phyloP scores from a whole-genome alignment of 371 early-diverging fungal species.

The Syncephalastrum racemosum region DNA sequence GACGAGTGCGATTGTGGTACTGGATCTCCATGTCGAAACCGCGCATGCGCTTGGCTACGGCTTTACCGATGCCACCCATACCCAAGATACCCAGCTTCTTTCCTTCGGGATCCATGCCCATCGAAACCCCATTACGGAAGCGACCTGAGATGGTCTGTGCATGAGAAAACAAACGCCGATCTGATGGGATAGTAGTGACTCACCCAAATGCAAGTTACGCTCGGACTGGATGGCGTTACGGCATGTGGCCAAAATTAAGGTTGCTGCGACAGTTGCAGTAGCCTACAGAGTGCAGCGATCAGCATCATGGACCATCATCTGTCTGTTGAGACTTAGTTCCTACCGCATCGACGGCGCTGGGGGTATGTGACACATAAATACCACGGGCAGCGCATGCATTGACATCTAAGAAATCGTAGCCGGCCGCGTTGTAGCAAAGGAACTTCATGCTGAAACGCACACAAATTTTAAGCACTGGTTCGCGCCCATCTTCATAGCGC shows the following conservation, averaged over 20 bases:
- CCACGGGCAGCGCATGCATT: conserved; percentile 32
- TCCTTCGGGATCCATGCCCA: conserved; percentile 53
- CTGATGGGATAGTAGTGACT: background rate
- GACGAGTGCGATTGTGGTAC: conserved; percentile 53
- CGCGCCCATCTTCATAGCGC: background rate
- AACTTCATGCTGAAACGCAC: conserved; percentile 24
- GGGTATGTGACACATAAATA: conserved; percentile 44
- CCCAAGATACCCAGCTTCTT: conserved; percentile 58
- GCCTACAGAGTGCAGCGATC: conserved; percentile 22
- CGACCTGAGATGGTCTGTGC: conserved; percentile 21
- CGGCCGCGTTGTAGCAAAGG: conserved; percentile 36
- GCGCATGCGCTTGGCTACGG: conserved; percentile 56
- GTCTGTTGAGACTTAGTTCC: background rate
- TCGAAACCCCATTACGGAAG: conserved; percentile 42
- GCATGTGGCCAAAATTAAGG: conserved; percentile 48
- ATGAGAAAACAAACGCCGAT: background rate
- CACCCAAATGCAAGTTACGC: conserved; percentile 49
- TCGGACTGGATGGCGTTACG: conserved; percentile 47
- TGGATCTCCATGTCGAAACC: conserved; percentile 56
- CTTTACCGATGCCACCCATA: conserved; percentile 63
- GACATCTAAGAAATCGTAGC: conserved; percentile 44
- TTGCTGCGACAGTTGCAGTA: conserved; percentile 56
- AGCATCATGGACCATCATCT: background rate
- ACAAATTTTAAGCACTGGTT: background rate
- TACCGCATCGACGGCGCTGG: conserved; percentile 41